Conservation (phyloP, 768 basidiomycete species). For the Boletellus sp. region DNA sequence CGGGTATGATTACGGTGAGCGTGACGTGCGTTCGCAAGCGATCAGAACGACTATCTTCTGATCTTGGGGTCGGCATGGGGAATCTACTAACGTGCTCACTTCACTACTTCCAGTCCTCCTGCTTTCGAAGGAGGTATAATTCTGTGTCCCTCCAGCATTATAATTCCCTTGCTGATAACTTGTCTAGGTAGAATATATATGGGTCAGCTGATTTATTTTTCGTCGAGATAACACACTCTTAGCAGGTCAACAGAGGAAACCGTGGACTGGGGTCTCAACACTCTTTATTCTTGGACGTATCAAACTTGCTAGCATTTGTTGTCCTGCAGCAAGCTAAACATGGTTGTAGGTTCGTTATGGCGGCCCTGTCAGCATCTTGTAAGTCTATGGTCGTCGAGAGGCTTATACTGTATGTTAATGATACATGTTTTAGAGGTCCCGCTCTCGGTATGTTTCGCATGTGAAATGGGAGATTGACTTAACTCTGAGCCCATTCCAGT, state of each 20-base stretch:
- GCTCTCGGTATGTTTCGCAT: background rate
- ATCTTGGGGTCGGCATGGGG: background rate
- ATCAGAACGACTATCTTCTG: background rate
- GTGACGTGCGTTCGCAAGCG: no score
- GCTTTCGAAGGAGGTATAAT: slow-evolving; percentile 3
- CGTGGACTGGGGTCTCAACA: background rate
- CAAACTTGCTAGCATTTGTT: no score
- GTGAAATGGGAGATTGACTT: background rate
- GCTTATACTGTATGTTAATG: background rate
- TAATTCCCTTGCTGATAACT: background rate
- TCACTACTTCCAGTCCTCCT: background rate
- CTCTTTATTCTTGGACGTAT: background rate
- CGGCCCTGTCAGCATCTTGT: slow-evolving; percentile 2
- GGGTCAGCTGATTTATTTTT: background rate
- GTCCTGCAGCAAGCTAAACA: no score
- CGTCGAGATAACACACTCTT: background rate
- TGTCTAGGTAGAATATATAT: background rate
- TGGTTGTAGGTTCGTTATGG: slow-evolving; percentile 9
- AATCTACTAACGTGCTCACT: background rate
- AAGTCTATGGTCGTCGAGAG: background rate
- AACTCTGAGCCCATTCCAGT: background rate
- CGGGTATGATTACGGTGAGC: slow-evolving; percentile 1
- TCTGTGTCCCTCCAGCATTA: no score
- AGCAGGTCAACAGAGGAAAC: background rate
- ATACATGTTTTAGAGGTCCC: background rate